phyloP scores from a whole-genome alignment of 2,329 filamentous ascomycete species.

The Phyllosticta capitalensis region DNA sequence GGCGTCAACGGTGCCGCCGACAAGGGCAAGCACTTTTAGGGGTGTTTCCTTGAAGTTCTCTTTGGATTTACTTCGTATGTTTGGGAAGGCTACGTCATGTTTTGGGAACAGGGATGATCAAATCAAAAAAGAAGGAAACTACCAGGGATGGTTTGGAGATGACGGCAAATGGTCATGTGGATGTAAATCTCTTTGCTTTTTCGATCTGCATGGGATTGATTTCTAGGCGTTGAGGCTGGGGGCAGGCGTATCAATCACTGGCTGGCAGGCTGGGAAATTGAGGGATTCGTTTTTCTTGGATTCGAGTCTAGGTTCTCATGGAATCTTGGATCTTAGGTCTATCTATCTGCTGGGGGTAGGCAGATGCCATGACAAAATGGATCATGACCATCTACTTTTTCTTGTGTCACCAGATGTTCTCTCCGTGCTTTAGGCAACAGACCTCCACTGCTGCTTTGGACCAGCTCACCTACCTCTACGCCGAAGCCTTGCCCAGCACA shows the following conservation, averaged over 20 bases:
- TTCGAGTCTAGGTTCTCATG: neutral
- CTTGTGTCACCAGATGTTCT: no score
- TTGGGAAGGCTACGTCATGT: neutral
- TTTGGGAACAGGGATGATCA: neutral
- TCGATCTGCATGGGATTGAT: neutral
- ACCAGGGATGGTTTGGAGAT: neutral
- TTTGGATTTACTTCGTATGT: neutral
- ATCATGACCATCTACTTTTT: no score
- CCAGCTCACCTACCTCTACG: neutral
- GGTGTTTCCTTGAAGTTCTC: neutral
- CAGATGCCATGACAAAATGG: no score
- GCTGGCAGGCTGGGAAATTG: neutral
- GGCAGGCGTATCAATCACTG: neutral
- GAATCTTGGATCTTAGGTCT: no score
- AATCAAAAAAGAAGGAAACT: neutral
- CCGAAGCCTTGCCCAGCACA: neutral
- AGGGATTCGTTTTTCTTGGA: neutral
- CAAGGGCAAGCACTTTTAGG: conserved; percentile 5
- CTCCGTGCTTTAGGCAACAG: neutral
- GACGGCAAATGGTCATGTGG: neutral
- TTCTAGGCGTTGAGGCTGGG: neutral
- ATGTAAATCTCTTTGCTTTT: neutral
- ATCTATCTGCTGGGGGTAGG: no score
- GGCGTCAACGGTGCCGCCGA: conserved; percentile 1
- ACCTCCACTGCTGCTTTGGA: neutral